phyloP scores from a whole-genome alignment of 176 grass and related monocot species.

The Stipa capillata region DNA sequence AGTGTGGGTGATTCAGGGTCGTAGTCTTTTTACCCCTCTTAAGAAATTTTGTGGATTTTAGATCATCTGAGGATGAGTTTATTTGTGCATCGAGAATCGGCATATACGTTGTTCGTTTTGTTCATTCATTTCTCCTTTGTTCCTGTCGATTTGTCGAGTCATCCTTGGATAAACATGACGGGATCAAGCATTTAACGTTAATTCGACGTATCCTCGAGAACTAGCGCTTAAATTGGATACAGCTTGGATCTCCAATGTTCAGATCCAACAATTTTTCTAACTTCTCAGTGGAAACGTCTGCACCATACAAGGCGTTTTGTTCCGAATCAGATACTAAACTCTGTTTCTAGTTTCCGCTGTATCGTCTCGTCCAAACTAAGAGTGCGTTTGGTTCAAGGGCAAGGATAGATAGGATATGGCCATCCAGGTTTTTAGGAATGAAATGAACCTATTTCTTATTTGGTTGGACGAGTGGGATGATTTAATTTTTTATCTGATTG shows the following conservation, averaged over 20 bases:
- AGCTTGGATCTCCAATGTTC: background rate
- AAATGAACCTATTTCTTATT: no score
- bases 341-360: no score
- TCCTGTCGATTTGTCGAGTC: background rate
- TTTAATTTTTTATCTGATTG: no score
- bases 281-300: background rate
- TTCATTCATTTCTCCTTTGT: background rate
- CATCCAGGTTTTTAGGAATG: no score
- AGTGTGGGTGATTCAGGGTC: background rate
- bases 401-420: no score
- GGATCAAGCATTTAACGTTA: background rate
- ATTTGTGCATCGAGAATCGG: background rate
- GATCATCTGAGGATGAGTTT: background rate
- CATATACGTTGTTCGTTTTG: no score
- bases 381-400: no score
- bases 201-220: background rate
- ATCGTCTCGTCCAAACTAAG: no score
- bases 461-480: no score
- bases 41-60: background rate
- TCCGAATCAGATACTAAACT: no score
- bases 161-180: background rate
- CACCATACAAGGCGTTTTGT: no score
- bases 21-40: background rate
- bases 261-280: background rate
- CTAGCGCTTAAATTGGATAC: background rate